phyloP scores from a whole-genome alignment of 1,284 basidiomycete species.

The Grifola frondosa region DNA sequence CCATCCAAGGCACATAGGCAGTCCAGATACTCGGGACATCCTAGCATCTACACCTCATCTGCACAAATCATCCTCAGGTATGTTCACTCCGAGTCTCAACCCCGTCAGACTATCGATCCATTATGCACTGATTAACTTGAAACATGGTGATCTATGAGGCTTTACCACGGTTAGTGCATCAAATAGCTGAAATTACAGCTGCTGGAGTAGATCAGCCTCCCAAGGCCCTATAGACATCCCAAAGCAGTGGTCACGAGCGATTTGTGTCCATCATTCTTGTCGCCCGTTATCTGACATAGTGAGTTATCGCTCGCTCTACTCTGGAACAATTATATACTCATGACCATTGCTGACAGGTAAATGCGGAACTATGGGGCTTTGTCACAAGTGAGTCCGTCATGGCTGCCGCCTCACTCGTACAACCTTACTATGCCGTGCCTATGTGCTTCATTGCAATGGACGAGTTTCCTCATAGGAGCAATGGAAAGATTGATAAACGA shows the following conservation, averaged over 20 bases:
- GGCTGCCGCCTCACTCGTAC: slow-evolving; percentile 45
- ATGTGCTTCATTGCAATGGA: slow-evolving; percentile 42
- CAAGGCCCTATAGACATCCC: slow-evolving; percentile 24
- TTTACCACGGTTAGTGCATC: neutral
- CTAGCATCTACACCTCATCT: too few relatives aligned
- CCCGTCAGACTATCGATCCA: too few relatives aligned
- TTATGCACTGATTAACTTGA: too few relatives aligned
- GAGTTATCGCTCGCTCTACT: too few relatives aligned
- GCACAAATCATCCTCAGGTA: too few relatives aligned
- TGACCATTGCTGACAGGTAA: too few relatives aligned
- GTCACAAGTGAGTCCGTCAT: slow-evolving; percentile 46
- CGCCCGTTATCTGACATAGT: slow-evolving; percentile 29
- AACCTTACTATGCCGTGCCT: slow-evolving; percentile 62
- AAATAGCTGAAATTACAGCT: neutral
- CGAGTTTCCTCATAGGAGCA: slow-evolving; percentile 48
- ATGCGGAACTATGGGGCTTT: slow-evolving; percentile 60
- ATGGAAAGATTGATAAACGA: slow-evolving; percentile 51
- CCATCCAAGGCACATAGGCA: too few relatives aligned
- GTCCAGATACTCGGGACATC: too few relatives aligned
- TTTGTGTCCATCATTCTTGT: slow-evolving; percentile 26
- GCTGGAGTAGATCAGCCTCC: slow-evolving; percentile 8
- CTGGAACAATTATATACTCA: too few relatives aligned
- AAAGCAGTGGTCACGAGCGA: slow-evolving; percentile 25
- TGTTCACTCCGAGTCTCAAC: too few relatives aligned
- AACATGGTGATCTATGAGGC: too few relatives aligned